Evolutionary conservation across 805 yeast genomes (phyloP).

Genomic region (Kluyveromyces nonfermentans): DNA sequence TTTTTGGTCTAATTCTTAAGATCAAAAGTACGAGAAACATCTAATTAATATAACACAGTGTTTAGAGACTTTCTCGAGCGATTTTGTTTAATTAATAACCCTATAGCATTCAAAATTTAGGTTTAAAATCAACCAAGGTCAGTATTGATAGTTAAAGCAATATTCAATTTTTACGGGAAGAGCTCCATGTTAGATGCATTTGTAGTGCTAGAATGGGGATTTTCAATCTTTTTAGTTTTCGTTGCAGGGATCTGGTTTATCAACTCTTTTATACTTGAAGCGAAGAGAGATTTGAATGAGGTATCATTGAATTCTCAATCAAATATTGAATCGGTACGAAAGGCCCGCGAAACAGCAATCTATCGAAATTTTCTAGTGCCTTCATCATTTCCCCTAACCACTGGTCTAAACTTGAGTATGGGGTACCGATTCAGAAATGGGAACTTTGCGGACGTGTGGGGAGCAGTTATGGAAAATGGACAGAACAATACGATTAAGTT

Average conservation of each 20-base stretch:
- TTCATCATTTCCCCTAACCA: slow-evolving; percentile 55
- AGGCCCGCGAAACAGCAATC: slow-evolving; percentile 60
- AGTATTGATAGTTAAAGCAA: no score
- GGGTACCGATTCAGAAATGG: slow-evolving; percentile 68
- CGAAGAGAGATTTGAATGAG: slow-evolving; percentile 45
- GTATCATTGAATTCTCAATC: slow-evolving; percentile 57
- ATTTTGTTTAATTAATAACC: no score
- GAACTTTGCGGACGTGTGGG: slow-evolving; percentile 66
- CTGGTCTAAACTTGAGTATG: slow-evolving; percentile 58
- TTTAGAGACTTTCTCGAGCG: no score
- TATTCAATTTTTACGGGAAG: background rate
- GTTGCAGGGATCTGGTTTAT: slow-evolving; percentile 12
- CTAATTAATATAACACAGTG: no score
- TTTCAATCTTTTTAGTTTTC: slow-evolving; percentile 6
- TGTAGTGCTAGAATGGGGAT: slow-evolving; percentile 7
- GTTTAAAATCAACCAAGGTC: no score
- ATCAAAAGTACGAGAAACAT: no score
- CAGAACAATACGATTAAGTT: slow-evolving; percentile 16
- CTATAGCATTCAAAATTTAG: no score
- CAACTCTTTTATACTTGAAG: slow-evolving; percentile 16
- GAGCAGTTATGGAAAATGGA: slow-evolving; percentile 33
- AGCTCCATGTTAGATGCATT: slow-evolving; percentile 4
- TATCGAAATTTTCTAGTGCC: slow-evolving; percentile 70
- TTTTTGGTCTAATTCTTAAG: no score
- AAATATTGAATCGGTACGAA: slow-evolving; percentile 53